Evolutionary conservation across 805 yeast genomes (phyloP), one percentile per base, ranked within the genome.

Genomic region (Lipomyces kockii): DNA sequence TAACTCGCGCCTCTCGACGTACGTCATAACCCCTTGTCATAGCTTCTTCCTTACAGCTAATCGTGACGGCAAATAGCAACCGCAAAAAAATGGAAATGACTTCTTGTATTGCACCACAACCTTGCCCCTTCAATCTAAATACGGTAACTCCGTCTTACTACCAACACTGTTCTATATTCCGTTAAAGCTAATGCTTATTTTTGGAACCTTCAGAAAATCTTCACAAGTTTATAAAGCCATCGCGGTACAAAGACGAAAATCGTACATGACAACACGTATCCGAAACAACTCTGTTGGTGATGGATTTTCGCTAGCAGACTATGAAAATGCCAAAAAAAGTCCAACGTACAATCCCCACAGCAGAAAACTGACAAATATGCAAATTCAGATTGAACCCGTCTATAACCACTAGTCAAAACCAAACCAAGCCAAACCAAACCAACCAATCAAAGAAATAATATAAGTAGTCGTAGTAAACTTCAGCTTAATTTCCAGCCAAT

Each of bases 401-500:
- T 22, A 22, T 20, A 52, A 25, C 32, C 29, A 20, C 29, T 17
- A 14, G 27, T 52, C 32, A 12, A 27, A 22, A 2, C 27, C 27
- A 25, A 27, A 3, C 29, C 25, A 52, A 7, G n/a, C 34, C 27
- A 52, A 52, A 27, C 29, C 6, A 52, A 52, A 5, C 17, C 27
- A 14, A 12, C 27, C 53, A 20, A 49, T 27, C 27, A 49, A 61
- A 20, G 7, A 43, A 20, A 8, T 51, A 54, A 29, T 3, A 53
- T 14, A 61, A 14, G 9, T 9, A 17, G 20, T 34, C 37, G 22
- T 17, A 14, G 14, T 17, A 46, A 49, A n/a, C 20, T 14, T 25
- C 20, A 66, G 51, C 65, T 53, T 1, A 59, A 56, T 37, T 65
- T 49, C n/a, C 54, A 53, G 17, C 65, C 60, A 58, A 66, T 53